A percentile compares a stretch with the other conserved stretches of the same genome.
phyloP scores from a whole-genome alignment of 768 basidiomycete species.

The Boletellus ananiceps region DNA sequence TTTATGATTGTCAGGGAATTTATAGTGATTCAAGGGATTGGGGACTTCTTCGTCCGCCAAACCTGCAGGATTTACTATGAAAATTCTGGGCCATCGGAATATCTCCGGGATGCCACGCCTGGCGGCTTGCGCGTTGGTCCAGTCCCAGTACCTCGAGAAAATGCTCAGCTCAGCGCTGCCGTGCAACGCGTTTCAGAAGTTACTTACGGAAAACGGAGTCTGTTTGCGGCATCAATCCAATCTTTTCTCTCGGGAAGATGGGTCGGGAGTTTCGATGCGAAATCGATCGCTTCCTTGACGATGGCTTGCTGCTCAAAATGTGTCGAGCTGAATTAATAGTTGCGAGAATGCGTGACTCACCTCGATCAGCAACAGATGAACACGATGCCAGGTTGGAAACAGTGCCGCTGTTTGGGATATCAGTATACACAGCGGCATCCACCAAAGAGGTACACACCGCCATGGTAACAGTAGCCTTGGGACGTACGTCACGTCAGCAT shows the following conservation, averaged over 20 bases:
- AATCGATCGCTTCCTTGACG: slow-evolving; percentile 10
- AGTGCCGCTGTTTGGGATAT: slow-evolving; percentile 15
- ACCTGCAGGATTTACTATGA: neutral
- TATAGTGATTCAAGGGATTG: neutral
- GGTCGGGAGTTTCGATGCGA: slow-evolving; percentile 6
- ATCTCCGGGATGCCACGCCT: neutral
- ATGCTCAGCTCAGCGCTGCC: neutral
- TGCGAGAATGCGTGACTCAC: neutral
- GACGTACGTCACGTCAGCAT: neutral
- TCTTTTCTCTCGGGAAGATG: neutral
- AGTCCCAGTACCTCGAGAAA: slow-evolving; percentile 12
- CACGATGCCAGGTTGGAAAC: slow-evolving; percentile 22
- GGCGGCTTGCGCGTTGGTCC: neutral
- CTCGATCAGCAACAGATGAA: slow-evolving; percentile 11
- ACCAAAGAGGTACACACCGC: neutral
- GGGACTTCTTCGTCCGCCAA: neutral
- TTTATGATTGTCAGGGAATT: neutral
- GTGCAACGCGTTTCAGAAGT: neutral
- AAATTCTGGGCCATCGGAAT: neutral
- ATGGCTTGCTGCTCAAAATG: slow-evolving; percentile 13
- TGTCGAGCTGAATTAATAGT: neutral
- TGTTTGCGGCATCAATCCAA: slow-evolving; percentile 12
- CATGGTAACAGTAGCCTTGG: slow-evolving; percentile 20
- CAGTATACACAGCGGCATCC: neutral
- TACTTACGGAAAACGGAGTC: slow-evolving; percentile 18